These are phyloP conservation scores for Craspedostauros australis DNA, from an alignment of 108 stramenopile species.

Conservation along the genomic window DNA sequence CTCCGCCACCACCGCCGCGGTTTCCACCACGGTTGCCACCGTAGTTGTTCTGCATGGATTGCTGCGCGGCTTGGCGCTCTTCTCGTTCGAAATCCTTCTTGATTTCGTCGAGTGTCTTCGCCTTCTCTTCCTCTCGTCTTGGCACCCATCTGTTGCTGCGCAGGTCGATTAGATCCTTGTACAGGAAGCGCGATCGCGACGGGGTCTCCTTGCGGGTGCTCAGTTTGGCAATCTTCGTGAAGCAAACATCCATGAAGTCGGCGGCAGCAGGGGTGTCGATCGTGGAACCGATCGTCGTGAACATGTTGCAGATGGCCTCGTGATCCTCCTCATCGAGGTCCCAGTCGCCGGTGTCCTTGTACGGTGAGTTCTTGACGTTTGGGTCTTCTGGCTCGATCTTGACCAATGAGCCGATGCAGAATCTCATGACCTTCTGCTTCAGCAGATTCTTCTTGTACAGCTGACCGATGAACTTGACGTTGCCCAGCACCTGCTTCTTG, in stretches of 20 bases:
- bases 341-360: constrained; percentile 36
- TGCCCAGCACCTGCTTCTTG: constrained; percentile 94
- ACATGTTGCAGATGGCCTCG: constrained; percentile 83
- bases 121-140: constrained; percentile 86
- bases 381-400: constrained; percentile 55
- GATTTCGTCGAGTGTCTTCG: constrained; percentile 89
- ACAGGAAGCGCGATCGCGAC: constrained; percentile 88
- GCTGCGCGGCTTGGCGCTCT: constrained; percentile 50
- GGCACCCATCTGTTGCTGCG: constrained; percentile 85
- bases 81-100: constrained; percentile 81
- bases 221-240: constrained; percentile 51
- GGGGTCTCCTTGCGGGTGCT: constrained; percentile 53
- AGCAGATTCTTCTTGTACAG: constrained; percentile 92
- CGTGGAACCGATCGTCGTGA: constrained; percentile 75
- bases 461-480: constrained; percentile 96
- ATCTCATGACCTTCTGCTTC: constrained; percentile 91
- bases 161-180: constrained; percentile 91
- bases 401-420: constrained; percentile 77
- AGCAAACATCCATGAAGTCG: constrained; percentile 62
- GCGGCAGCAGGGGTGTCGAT: constrained; percentile 61
- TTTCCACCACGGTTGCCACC: constrained; percentile 1
- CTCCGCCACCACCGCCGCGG: constrained; percentile 30
- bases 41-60: constrained; percentile 42
- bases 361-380: constrained; percentile 37
- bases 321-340: constrained; percentile 88